A percentile compares a stretch with the other conserved stretches of the same genome.
These are phyloP conservation scores for Fusarium sp. DNA, from an alignment of 2,329 filamentous ascomycete species.

Conservation along the genomic window DNA sequence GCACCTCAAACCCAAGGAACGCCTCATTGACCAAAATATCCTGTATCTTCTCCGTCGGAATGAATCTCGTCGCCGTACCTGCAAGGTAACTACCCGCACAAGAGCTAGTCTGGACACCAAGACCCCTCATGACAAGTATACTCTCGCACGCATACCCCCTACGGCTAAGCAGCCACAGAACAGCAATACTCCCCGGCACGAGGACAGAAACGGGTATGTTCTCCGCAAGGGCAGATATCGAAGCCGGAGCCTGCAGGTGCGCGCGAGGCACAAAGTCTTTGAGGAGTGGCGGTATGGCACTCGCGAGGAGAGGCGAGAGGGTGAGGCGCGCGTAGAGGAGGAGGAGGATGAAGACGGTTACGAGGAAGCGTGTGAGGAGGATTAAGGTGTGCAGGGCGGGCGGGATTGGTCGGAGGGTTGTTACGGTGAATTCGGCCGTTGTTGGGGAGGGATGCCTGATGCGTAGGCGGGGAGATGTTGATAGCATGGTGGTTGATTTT, in stretches of 20 bases:
- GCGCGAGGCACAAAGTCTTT: slow-evolving; percentile 22
- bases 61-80: slow-evolving; percentile 63
- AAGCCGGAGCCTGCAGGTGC: slow-evolving; percentile 46
- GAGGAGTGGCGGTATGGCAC: slow-evolving; percentile 21
- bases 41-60: slow-evolving; percentile 89
- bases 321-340: slow-evolving; percentile 60
- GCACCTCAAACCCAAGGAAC: slow-evolving; percentile 88
- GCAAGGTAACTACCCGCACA: slow-evolving; percentile 68
- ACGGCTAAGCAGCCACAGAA: slow-evolving; percentile 56
- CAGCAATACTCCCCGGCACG: slow-evolving; percentile 47
- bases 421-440: slow-evolving; percentile 91
- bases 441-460: slow-evolving; percentile 79
- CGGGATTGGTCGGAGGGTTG: slow-evolving; percentile 70
- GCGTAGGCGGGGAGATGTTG: slow-evolving; percentile 65
- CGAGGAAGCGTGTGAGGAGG: slow-evolving; percentile 54
- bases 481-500: slow-evolving; percentile 61
- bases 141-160: slow-evolving; percentile 74
- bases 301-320: slow-evolving; percentile 44
- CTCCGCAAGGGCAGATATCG: slow-evolving; percentile 47
- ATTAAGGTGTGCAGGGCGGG: slow-evolving; percentile 54
- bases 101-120: slow-evolving; percentile 87
- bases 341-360: slow-evolving; percentile 56
- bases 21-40: slow-evolving; percentile 96
- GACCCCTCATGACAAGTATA: slow-evolving; percentile 82
- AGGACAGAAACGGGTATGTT: slow-evolving; percentile 52